Percentiles rank a stretch among this genome's conserved stretches.
These are phyloP conservation scores for Eimeria acervulina DNA, from an alignment of 169 alveolate genomes.

Conservation along the genomic window DNA sequence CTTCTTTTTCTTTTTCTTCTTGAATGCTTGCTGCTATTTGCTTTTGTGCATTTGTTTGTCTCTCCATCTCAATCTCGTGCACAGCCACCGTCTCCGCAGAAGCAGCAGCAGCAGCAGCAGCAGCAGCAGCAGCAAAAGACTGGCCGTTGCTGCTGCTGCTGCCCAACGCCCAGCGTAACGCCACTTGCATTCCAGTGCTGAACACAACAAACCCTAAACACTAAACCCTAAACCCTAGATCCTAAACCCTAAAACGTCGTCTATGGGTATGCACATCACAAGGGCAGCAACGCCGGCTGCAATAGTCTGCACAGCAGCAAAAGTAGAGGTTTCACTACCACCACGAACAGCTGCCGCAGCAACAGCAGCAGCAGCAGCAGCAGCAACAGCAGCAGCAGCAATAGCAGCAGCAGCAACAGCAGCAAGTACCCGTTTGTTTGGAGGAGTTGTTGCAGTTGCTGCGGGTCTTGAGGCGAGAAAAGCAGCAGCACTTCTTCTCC, in stretches of 20 bases:
- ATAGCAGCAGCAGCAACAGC: not conserved
- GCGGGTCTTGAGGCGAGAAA: not conserved
- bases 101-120: no score
- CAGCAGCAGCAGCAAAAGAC: no score
- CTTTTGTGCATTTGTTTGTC: no score
- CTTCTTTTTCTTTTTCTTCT: no score
- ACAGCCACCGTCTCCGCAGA: no score
- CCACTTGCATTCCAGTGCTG: conserved; percentile 1
- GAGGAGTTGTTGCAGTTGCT: not conserved
- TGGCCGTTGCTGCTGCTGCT: not conserved
- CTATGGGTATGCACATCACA: not conserved
- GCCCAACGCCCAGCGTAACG: not conserved
- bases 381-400: not conserved
- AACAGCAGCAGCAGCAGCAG: not conserved
- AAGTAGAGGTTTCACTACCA: no score
- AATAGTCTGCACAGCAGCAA: not conserved
- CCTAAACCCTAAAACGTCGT: not conserved
- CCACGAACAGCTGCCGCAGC: no score
- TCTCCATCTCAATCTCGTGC: no score
- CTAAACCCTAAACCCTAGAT: not conserved
- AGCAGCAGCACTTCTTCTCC: not conserved
- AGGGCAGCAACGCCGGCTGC: no score
- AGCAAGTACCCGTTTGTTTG: not conserved
- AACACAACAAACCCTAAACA: no score
- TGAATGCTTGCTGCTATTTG: no score